Conservation (phyloP, 148 eudicot genomes). For the Hydrangea macrophylla region DNA sequence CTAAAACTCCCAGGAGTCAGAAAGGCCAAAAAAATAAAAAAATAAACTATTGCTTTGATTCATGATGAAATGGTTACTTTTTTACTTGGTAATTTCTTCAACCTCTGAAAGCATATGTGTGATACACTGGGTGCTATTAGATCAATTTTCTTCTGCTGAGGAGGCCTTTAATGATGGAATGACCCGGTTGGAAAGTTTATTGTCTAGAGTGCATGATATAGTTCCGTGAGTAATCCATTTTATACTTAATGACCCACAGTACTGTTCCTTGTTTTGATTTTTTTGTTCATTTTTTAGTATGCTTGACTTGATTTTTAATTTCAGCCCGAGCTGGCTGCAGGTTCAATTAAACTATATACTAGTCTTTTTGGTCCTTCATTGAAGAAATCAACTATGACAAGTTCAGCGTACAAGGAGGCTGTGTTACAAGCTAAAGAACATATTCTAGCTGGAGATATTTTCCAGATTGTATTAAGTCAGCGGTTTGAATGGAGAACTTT, state of each 20-base stretch:
- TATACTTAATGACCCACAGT: too few relatives aligned
- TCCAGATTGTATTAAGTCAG: constrained; percentile 94
- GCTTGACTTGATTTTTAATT: constrained; percentile 19
- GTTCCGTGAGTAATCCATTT: constrained; percentile 55
- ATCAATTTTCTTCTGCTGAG: constrained; percentile 68
- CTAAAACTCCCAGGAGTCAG: background rate
- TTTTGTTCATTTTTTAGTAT: constrained; percentile 1
- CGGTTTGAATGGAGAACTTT: constrained; percentile 95
- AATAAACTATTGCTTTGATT: background rate
- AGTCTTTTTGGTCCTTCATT: constrained; percentile 67
- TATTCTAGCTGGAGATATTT: constrained; percentile 94
- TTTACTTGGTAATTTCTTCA: constrained; percentile 7
- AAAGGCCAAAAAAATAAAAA: background rate
- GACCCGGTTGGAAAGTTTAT: constrained; percentile 49
- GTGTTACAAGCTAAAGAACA: constrained; percentile 95
- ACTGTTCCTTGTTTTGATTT: constrained; percentile 7
- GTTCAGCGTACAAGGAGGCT: constrained; percentile 72
- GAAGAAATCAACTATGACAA: constrained; percentile 73
- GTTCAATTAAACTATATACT: constrained; percentile 74
- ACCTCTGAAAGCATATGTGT: constrained; percentile 69
- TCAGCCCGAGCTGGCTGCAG: constrained; percentile 85
- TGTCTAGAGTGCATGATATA: constrained; percentile 79
- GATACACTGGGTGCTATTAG: constrained; percentile 91
- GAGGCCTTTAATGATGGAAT: constrained; percentile 81
- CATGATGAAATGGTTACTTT: background rate